phyloP scores from a whole-genome alignment of 257 asterid genomes.

The Fraxinus anomala region DNA sequence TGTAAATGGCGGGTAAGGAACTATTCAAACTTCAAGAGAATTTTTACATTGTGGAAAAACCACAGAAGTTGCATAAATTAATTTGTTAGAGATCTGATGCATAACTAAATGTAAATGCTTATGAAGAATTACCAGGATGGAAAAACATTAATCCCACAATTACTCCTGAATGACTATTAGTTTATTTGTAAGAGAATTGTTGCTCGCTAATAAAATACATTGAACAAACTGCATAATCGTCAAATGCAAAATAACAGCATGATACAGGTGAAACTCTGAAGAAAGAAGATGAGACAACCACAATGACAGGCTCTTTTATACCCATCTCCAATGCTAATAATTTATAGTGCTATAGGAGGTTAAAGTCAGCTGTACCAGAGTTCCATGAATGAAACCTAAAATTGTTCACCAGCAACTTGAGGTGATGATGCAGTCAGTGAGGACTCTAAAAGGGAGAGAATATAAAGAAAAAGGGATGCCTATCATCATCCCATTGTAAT shows the following conservation, averaged over 20 bases:
- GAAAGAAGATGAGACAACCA: background rate
- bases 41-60: constrained; percentile 3
- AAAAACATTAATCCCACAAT: background rate
- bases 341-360: background rate
- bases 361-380: no score
- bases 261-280: background rate
- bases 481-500: background rate
- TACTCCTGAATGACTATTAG: background rate
- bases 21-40: constrained; percentile 15
- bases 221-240: background rate
- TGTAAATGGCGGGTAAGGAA: constrained; percentile 8
- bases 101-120: background rate
- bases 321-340: background rate
- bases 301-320: background rate
- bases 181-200: background rate
- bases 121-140: background rate
- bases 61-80: constrained; percentile 17
- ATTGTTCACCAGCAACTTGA: background rate
- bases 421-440: background rate
- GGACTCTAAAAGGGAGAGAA: background rate
- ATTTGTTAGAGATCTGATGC: constrained; percentile 1
- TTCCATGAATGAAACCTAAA: background rate
- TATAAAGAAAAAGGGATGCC: background rate
- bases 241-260: background rate
- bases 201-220: background rate